phyloP scores from a whole-genome alignment of 2,329 filamentous ascomycete species.

The Stachybotrys chartarum region DNA sequence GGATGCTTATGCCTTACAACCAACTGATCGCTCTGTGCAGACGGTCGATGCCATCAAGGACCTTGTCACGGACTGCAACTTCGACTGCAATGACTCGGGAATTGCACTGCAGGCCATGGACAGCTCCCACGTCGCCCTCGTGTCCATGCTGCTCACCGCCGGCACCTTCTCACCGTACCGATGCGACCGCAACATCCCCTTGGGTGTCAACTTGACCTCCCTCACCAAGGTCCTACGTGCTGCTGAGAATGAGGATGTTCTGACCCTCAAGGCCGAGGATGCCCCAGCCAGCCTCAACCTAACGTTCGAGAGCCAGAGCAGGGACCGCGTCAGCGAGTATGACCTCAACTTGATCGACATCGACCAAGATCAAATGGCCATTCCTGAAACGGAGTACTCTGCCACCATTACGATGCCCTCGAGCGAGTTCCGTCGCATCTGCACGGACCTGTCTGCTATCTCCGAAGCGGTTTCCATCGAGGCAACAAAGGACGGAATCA shows the following conservation, averaged over 20 bases:
- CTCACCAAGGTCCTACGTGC: constrained; percentile 96
- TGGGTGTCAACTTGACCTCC: constrained; percentile 93
- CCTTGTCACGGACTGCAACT: constrained; percentile 99
- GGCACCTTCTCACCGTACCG: constrained; percentile 92
- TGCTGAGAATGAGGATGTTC: constrained; percentile 86
- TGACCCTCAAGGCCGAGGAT: constrained; percentile 97
- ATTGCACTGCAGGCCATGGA: constrained; percentile 99
- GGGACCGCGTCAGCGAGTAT: constrained; percentile 94
- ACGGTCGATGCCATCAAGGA: constrained; percentile 99
- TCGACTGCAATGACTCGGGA: constrained; percentile 99
- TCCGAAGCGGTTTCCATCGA: constrained; percentile 97
- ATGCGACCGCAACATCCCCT: constrained; percentile 97
- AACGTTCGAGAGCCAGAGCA: constrained; percentile 83
- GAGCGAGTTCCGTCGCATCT: constrained; percentile 88
- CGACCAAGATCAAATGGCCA: constrained; percentile 97
- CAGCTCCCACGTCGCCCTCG: constrained; percentile 97
- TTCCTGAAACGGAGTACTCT: constrained; percentile 97
- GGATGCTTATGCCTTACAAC: neutral
- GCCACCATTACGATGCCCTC: constrained; percentile 86
- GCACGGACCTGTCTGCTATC: constrained; percentile 81
- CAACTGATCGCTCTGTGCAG: constrained; percentile 33
- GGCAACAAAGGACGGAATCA: constrained; percentile 93
- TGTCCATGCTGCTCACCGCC: constrained; percentile 97
- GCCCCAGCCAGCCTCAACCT: constrained; percentile 93
- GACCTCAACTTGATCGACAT: constrained; percentile 99